These are phyloP conservation scores for Rosa rugosa DNA, from an alignment of 306 rosid species.

Conservation along the genomic window DNA sequence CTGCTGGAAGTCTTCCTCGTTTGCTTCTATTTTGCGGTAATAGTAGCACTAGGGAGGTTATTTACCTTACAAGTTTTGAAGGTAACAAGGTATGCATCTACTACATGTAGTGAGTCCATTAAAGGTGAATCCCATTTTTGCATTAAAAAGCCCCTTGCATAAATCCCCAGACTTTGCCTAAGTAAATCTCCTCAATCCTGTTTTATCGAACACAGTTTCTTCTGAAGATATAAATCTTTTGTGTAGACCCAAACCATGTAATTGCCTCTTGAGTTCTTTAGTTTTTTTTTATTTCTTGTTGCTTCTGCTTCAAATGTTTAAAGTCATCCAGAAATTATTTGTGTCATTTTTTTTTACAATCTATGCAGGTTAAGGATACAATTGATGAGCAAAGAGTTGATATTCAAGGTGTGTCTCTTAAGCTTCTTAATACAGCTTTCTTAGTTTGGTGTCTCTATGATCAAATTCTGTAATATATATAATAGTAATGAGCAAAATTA, in stretches of 20 bases:
- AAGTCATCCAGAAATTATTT: background rate
- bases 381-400: constrained; percentile 32
- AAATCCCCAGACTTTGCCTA: background rate
- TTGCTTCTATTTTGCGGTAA: background rate
- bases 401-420: constrained; percentile 41
- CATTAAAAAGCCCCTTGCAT: background rate
- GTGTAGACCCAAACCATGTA: background rate
- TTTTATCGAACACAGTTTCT: too few relatives aligned
- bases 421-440: constrained; percentile 9
- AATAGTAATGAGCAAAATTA: background rate
- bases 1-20: background rate
- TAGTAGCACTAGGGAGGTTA: background rate
- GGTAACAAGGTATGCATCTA: background rate
- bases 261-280: background rate
- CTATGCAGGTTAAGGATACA: constrained; percentile 51
- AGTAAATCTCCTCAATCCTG: background rate
- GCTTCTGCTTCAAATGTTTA: background rate
- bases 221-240: background rate
- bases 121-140: background rate
- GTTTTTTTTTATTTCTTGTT: background rate
- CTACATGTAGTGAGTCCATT: background rate
- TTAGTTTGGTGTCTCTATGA: background rate
- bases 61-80: background rate
- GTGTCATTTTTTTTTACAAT: constrained; percentile 15
- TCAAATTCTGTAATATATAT: background rate